phyloP scores from a whole-genome alignment of 1,284 basidiomycete species.

The Cryptococcus depauperatus region DNA sequence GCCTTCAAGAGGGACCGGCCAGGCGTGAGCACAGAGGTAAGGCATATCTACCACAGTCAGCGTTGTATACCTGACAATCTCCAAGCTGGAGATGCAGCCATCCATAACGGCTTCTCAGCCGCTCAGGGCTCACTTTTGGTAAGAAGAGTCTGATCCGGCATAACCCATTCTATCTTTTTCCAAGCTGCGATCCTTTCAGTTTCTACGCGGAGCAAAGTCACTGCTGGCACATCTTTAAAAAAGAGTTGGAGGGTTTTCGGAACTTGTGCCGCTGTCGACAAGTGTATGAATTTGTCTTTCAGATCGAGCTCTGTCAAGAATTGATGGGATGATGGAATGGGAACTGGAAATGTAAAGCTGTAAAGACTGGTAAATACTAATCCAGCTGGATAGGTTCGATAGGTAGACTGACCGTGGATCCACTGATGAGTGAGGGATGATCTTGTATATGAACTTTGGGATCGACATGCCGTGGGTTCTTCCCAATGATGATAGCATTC shows the following conservation, averaged over 20 bases:
- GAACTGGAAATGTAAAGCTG: constrained; percentile 36
- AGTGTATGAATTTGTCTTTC: constrained; percentile 54
- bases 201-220: constrained; percentile 51
- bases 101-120: too few relatives aligned
- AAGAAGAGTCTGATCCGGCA: constrained; percentile 19
- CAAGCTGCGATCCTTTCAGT: constrained; percentile 27
- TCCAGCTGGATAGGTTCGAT: not conserved
- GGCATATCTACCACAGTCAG: too few relatives aligned
- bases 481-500: too few relatives aligned
- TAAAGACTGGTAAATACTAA: not conserved
- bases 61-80: too few relatives aligned
- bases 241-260: constrained; percentile 52
- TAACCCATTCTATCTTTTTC: constrained; percentile 34
- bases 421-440: constrained; percentile 36
- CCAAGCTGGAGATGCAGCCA: too few relatives aligned
- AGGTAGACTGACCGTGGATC: constrained; percentile 28
- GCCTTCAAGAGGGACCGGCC: constrained; percentile 43
- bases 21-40: constrained; percentile 51
- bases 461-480: too few relatives aligned
- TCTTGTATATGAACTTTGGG: constrained; percentile 42
- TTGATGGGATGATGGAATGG: constrained; percentile 31
- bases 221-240: constrained; percentile 47
- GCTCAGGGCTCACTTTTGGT: constrained; percentile 31
- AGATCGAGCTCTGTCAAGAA: constrained; percentile 34
- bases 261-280: constrained; percentile 55